Evolutionary conservation across 331 rosid genomes (phyloP), one percentile per base, ranked within the genome.

Genomic region (Phaseolus coccineus): DNA sequence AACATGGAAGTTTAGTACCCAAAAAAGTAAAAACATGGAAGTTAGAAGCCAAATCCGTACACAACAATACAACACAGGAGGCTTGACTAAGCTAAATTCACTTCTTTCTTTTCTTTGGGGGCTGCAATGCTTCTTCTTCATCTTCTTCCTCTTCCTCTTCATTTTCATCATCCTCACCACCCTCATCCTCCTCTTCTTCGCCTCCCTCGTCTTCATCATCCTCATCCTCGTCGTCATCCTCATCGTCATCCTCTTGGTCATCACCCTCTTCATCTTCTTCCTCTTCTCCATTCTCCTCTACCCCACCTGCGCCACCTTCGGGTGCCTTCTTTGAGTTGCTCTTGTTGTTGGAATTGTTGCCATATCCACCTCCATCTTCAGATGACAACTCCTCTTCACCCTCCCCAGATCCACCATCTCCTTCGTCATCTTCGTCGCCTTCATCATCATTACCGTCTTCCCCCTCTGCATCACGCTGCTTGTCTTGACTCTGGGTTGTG

Each of bases 61-160:
- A 83, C 81, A 85, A 87, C 82, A 76, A 77, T 53, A 81, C 82
- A 51, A 24, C 22, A 75, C 52, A 69, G 83, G 85, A 85, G 84
- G 81, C 86, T 67, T 69, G 25, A 66, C 56, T 79, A 19, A 4
- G 35, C 85, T 73, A 68, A 50, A 59, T 80, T 81, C 59, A 93
- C 95, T 93, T 93, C 98, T 93, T 93, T 88, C 98, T 93, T 75
- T 93, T 93, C 92, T 93, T 93, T 16, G 98, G 98, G 48, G 98
- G 98, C 92, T 93, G 98, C 86, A 93, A 90, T 3, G 94, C 91
- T 83, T 91, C 98, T 87, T 93, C 98, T 0, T 93, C 98, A 6
- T 91, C 69, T 4, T 63, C 94, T 0, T 91, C 96, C 0, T 91
- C 93, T 0, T 91, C 97, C 0, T 91, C 97, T 0, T 87, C 80